Evolutionary conservation across 352 stramenopile genomes (phyloP), one percentile per base, ranked within the genome.

Genomic region (Phytophthora litchii): DNA sequence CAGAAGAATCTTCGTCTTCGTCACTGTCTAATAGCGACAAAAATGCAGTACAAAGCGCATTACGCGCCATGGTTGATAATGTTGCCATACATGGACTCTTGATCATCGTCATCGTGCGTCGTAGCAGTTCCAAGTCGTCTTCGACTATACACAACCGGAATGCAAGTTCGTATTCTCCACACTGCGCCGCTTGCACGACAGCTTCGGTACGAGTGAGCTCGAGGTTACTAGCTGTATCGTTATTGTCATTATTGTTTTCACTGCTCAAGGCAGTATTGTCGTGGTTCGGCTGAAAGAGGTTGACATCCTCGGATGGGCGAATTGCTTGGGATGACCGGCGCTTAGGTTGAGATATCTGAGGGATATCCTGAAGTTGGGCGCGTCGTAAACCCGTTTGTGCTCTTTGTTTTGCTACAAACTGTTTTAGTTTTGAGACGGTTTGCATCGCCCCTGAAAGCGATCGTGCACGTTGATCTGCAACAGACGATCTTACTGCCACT

Each of bases 141-240:
- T 85, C 80, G 7, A 90, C 35, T 23, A 88, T 72, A 34, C 67
- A 77, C 35, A 90, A 40, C 35, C 78, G 76, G 12, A 90, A 46
- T 17, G 78, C 80, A 12, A 90, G 25, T 13, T 90, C 78, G 20
- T 57, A 55, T 23, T 88, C 69, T 1, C 70, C 70, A 19, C 76
- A 76, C 1, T 70, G 35, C 0, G 64, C 75, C 10, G 80, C 74
- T 21, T 74, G 36, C 14, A 86, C 44, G 0, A 73, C 66, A 11
- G 74, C 72, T 2, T 88, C 74, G 32, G 57, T 53, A 13, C 74
- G 55, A 46, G 71, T 84, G 21, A 83, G 60, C n/a, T 56, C 19
- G 3, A 64, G 36, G 2, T 41, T 35, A 4, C 11, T 13, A 25
- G 7, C 13, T 8, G 4, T 48, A 16, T 36, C 40, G 12, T 44